These are phyloP conservation scores for Ceratocystis destructans DNA, from an alignment of 2,329 filamentous ascomycete species.

Conservation along the genomic window DNA sequence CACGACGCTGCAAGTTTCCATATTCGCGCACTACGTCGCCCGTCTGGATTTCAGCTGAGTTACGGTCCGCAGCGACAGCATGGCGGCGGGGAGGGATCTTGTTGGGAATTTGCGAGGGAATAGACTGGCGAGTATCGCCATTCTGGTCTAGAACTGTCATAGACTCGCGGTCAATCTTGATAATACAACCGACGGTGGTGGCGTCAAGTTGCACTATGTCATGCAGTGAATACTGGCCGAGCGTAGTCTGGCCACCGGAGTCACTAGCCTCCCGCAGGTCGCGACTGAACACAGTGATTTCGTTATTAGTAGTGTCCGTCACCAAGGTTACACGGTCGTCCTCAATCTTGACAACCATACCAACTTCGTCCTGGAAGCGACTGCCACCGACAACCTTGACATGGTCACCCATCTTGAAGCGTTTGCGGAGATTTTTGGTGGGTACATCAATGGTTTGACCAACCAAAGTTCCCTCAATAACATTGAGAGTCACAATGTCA, in stretches of 20 bases:
- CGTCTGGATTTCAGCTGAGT: slow-evolving; percentile 79
- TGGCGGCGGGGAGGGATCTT: slow-evolving; percentile 70
- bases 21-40: slow-evolving; percentile 90
- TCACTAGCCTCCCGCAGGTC: slow-evolving; percentile 89
- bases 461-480: slow-evolving; percentile 66
- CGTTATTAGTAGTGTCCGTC: slow-evolving; percentile 81
- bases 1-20: slow-evolving; percentile 69
- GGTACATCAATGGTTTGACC: slow-evolving; percentile 87
- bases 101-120: slow-evolving; percentile 85
- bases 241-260: slow-evolving; percentile 66
- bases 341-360: slow-evolving; percentile 88
- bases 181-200: slow-evolving; percentile 80
- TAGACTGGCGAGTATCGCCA: slow-evolving; percentile 63
- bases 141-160: slow-evolving; percentile 84
- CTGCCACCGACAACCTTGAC: slow-evolving; percentile 97
- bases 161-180: slow-evolving; percentile 90
- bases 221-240: slow-evolving; percentile 84
- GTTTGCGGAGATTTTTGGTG: slow-evolving; percentile 79
- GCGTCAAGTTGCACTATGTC: slow-evolving; percentile 90
- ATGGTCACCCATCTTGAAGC: slow-evolving; percentile 86
- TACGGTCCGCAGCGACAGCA: slow-evolving; percentile 81
- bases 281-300: slow-evolving; percentile 96
- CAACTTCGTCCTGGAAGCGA: slow-evolving; percentile 86
- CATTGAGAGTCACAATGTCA: slow-evolving; percentile 80
- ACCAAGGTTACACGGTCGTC: slow-evolving; percentile 87